A percentile compares a stretch with the other conserved stretches of the same genome.
Evolutionary conservation across 1,139 yeast species (phyloP).

Genomic region (Scheffersomyces parashehatae): DNA sequence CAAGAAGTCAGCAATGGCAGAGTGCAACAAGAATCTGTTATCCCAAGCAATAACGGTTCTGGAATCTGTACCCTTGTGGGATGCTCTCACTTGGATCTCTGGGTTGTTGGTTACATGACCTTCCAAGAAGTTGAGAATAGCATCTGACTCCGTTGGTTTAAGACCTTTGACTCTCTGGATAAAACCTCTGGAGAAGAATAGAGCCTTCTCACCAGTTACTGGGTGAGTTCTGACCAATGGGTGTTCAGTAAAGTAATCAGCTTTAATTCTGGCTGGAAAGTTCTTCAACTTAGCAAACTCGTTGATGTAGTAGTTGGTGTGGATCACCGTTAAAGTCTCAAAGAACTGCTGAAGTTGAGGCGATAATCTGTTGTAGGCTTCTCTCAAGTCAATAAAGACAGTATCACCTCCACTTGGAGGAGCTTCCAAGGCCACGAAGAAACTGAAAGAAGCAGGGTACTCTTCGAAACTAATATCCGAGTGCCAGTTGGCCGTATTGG

Average conservation of each 20-base stretch:
- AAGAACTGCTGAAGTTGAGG: conserved; percentile 22
- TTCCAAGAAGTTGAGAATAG: conserved; percentile 17
- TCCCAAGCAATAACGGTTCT: conserved; percentile 20
- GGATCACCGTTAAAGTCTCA: conserved; percentile 20
- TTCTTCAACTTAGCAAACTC: conserved; percentile 8
- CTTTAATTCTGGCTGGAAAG: conserved; percentile 12
- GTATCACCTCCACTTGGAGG: conserved; percentile 31
- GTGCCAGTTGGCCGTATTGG: conserved; percentile 20
- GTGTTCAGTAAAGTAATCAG: conserved; percentile 17
- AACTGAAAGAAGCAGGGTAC: conserved; percentile 25
- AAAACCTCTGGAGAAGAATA: conserved; percentile 17
- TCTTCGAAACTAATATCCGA: conserved; percentile 27
- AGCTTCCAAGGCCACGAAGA: conserved; percentile 27
- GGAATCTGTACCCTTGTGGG: conserved; percentile 15
- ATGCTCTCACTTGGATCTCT: conserved; percentile 19
- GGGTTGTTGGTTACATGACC: conserved; percentile 15
- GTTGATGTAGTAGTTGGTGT: conserved; percentile 18
- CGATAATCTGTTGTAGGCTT: conserved; percentile 27
- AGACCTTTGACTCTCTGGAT: conserved; percentile 17
- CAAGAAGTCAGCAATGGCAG: conserved; percentile 18
- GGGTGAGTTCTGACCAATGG: conserved; percentile 22
- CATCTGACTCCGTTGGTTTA: conserved; percentile 15
- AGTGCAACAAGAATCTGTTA: conserved; percentile 16
- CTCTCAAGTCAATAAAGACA: conserved; percentile 25
- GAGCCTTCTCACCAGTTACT: conserved; percentile 19